Base-by-base conservation (phyloP, 2,329 filamentous ascomycete species). In the Colletotrichum trifolii region DNA sequence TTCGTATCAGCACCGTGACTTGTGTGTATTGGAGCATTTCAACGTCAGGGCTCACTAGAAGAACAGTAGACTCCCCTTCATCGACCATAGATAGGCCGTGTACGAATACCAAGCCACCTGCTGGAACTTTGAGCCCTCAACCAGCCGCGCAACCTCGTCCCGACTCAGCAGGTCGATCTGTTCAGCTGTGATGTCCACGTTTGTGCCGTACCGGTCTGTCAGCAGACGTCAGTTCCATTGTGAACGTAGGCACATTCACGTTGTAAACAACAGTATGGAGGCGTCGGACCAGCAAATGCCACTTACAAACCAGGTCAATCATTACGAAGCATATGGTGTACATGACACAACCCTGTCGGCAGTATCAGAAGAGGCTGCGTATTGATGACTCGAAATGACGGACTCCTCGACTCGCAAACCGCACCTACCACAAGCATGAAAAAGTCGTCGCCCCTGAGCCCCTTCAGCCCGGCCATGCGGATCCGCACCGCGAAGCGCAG, bases 51-150 rank as follows among this genome's bases (percentile, higher is more conserved):
- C 46, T 50, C 38, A 59, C 60, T 64, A 75, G 62, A 75, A 75
- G 6, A 68, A 73, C 4, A 75, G 38, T 68, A 75, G 67, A 0
- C 69, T 74, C 5, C 71, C 73, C 42, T 75, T 75, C 3, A 75
- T 66, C 4, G 64, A 74, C 76, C 76, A 80, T 8, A 79, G 72
- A 0, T 79, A 72, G 0, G 73, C 71, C 0, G 76, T 75, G 45
- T 80, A 80, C 7, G 72, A 71, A 35, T 79, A 81, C 79, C 79
- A 81, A 0, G 78, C 79, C 0, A 73, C 61, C 10, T 81, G 69
- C 52, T 81, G 70, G 6, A 78, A 69, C 17, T 77, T 78, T 0
- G 76, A 79, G 2, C 78, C 78, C n/a, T 69, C 59, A 0, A 59
- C 63, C 13, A 77, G 70, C 2, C 74, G 69, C 2, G 61, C 46